Percentiles rank a stretch among this genome's conserved stretches.
phyloP scores from a whole-genome alignment of 2,329 filamentous ascomycete species.

The Proliferodiscus dingleyae region DNA sequence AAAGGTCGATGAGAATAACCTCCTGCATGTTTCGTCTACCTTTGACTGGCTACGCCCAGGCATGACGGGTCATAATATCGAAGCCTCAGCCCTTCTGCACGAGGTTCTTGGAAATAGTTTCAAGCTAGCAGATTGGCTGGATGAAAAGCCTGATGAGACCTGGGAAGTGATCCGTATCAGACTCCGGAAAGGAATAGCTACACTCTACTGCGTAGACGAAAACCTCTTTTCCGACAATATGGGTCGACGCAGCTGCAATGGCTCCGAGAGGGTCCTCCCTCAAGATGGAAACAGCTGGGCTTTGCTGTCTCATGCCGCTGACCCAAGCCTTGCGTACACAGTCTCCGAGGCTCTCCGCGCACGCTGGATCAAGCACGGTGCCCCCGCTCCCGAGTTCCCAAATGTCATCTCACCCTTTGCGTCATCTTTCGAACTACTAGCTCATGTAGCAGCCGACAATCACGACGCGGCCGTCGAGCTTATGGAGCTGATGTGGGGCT shows the following conservation, averaged over 20 bases:
- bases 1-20: conserved; percentile 40
- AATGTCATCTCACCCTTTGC: conserved; percentile 45
- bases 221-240: conserved; percentile 48
- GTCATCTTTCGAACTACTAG: conserved; percentile 42
- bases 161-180: conserved; percentile 16
- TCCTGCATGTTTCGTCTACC: conserved; percentile 24
- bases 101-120: conserved; percentile 36
- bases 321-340: conserved; percentile 11
- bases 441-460: conserved; percentile 39
- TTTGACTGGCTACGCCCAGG: conserved; percentile 29
- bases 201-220: conserved; percentile 33
- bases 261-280: conserved; percentile 50
- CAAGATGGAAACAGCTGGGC: conserved; percentile 57
- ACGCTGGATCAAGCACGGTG: conserved; percentile 41
- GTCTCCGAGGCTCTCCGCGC: conserved; percentile 18
- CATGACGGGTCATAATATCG: conserved; percentile 30
- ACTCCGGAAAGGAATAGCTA: conserved; percentile 17
- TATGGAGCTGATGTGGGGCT: conserved; percentile 46
- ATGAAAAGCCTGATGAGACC: conserved; percentile 1
- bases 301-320: conserved; percentile 34
- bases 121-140: conserved; percentile 37
- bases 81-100: conserved; percentile 28
- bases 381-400: conserved; percentile 42
- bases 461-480: conserved; percentile 37
- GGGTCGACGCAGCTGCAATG: conserved; percentile 36